These are phyloP conservation scores for Besnoitia besnoiti DNA, from an alignment of 169 alveolate genomes.

Conservation along the genomic window DNA sequence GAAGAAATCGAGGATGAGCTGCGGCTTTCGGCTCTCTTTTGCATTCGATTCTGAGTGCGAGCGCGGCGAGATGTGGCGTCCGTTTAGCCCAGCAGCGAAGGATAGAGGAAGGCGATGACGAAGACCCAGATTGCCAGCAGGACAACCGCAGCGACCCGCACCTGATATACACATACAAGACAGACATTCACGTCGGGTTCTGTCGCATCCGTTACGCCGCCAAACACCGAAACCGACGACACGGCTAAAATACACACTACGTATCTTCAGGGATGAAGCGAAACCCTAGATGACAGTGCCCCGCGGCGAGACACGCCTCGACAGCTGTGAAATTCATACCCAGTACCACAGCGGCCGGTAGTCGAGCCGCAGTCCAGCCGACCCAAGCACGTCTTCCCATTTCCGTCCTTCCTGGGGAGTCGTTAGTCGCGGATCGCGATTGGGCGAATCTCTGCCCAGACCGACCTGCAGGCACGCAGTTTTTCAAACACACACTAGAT, in stretches of 20 bases:
- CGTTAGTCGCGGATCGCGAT: constrained; percentile 87
- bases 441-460: constrained; percentile 89
- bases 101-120: constrained; percentile 68
- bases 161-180: constrained; percentile 55
- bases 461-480: constrained; percentile 75
- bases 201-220: too few relatives aligned
- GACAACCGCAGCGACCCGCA: constrained; percentile 62
- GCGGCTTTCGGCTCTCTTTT: too few relatives aligned
- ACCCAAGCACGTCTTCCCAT: constrained; percentile 89
- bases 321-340: constrained; percentile 58
- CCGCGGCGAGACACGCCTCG: neutral
- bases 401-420: constrained; percentile 91
- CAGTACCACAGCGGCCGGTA: constrained; percentile 79
- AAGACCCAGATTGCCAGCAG: constrained; percentile 61
- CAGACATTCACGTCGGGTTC: neutral
- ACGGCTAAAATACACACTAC: too few relatives aligned
- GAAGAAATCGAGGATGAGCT: too few relatives aligned
- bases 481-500: neutral
- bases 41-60: too few relatives aligned
- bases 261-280: too few relatives aligned
- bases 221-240: too few relatives aligned
- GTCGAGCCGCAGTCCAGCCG: constrained; percentile 78
- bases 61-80: too few relatives aligned
- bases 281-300: neutral
- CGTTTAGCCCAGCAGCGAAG: constrained; percentile 54